These are phyloP conservation scores for Metschnikowia kunwiensis DNA, from an alignment of 805 yeast genomes.

Conservation along the genomic window DNA sequence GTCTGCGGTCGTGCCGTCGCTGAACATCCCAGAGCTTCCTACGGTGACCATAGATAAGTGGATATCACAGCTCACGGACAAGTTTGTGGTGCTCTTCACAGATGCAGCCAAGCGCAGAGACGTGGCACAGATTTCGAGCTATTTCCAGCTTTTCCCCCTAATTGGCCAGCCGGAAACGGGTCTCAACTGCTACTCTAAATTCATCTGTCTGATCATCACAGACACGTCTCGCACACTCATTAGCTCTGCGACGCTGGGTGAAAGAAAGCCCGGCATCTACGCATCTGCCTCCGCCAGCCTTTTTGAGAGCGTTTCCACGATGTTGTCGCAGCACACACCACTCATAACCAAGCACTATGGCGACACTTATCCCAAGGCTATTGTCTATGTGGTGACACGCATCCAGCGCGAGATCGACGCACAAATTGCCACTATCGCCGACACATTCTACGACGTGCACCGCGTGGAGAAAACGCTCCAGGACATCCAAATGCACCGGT, in stretches of 20 bases:
- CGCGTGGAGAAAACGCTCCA: constrained; percentile 53
- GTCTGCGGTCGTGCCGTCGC: constrained; percentile 76
- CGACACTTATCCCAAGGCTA: constrained; percentile 50
- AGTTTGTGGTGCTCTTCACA: constrained; percentile 62
- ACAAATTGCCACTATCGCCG: constrained; percentile 87
- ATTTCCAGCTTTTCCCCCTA: constrained; percentile 84
- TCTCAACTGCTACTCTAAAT: constrained; percentile 74
- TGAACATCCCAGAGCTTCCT: constrained; percentile 83
- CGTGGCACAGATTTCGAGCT: constrained; percentile 68
- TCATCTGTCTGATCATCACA: constrained; percentile 80
- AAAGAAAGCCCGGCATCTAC: constrained; percentile 46
- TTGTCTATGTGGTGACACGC: constrained; percentile 63
- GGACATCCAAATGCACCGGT: constrained; percentile 52
- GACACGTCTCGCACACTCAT: constrained; percentile 71
- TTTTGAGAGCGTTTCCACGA: constrained; percentile 79
- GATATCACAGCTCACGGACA: constrained; percentile 52
- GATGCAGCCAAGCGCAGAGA: constrained; percentile 65
- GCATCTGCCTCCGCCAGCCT: constrained; percentile 62
- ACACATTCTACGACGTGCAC: constrained; percentile 76
- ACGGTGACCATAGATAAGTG: constrained; percentile 52
- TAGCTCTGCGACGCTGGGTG: constrained; percentile 32
- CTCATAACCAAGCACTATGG: constrained; percentile 68
- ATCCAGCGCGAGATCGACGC: constrained; percentile 87
- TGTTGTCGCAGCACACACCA: constrained; percentile 81
- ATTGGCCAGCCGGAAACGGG: constrained; percentile 73